Evolutionary conservation across 345 rosid genomes (phyloP).

Genomic region (Salix suchowensis): DNA sequence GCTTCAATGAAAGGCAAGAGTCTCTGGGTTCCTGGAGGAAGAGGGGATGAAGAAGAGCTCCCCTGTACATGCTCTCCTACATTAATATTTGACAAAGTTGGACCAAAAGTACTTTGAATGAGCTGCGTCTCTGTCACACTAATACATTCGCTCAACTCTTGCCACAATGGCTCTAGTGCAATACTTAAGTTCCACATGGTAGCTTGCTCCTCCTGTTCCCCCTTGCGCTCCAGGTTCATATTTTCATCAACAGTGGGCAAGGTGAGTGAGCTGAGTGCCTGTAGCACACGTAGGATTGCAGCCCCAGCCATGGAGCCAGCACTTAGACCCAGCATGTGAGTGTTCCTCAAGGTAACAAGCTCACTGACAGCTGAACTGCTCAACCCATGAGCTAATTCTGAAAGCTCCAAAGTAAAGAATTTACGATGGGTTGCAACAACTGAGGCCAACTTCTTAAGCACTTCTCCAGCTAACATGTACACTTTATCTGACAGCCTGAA

Average conservation of each 20-base stretch:
- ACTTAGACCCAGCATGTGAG: constrained; percentile 77
- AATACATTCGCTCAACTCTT: constrained; percentile 83
- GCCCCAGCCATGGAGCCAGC: constrained; percentile 95
- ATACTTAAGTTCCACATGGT: constrained; percentile 62
- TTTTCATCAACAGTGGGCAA: constrained; percentile 39
- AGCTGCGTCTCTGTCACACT: constrained; percentile 79
- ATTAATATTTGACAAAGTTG: constrained; percentile 37
- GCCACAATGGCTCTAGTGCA: constrained; percentile 90
- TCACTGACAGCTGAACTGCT: constrained; percentile 77
- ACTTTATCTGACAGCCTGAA: constrained; percentile 88
- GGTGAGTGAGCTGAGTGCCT: constrained; percentile 70
- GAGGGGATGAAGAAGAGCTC: constrained; percentile 55
- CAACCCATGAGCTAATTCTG: constrained; percentile 68
- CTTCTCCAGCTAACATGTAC: constrained; percentile 71
- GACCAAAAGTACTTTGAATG: constrained; percentile 51
- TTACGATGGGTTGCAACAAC: constrained; percentile 62
- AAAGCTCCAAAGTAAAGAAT: constrained; percentile 65
- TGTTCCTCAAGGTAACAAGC: constrained; percentile 62
- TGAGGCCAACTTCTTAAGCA: constrained; percentile 72
- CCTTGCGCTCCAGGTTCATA: constrained; percentile 29
- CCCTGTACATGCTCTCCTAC: constrained; percentile 62
- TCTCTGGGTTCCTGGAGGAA: constrained; percentile 92
- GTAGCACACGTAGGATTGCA: constrained; percentile 81
- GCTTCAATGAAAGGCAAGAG: constrained; percentile 93
- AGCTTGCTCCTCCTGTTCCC: constrained; percentile 68